Percentiles rank a stretch among this genome's conserved stretches.
phyloP scores from a whole-genome alignment of 805 yeast genomes.

The Jamesozyma hellenica region DNA sequence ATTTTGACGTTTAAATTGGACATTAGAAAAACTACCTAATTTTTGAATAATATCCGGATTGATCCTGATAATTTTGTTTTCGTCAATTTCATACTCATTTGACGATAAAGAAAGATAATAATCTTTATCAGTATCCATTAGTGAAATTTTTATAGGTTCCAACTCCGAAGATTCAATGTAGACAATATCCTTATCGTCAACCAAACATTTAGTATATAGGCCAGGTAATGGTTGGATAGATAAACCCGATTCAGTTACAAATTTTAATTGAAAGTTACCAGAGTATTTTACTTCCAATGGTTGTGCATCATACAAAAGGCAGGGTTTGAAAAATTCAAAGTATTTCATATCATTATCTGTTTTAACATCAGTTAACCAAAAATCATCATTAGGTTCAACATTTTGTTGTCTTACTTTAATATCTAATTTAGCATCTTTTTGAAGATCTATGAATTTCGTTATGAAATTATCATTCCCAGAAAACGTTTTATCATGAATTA shows the following conservation, averaged over 20 bases:
- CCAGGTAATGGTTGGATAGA: slow-evolving; percentile 11
- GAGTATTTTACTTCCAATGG: no score
- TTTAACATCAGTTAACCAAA: slow-evolving; percentile 15
- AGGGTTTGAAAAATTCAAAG: no score
- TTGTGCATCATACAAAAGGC: no score
- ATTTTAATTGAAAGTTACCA: no score
- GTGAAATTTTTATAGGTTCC: slow-evolving; percentile 8
- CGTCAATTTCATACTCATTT: neutral
- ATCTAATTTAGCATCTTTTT: slow-evolving; percentile 15
- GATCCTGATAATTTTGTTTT: slow-evolving; percentile 8
- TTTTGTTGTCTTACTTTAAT: slow-evolving; percentile 15
- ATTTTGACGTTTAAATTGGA: neutral
- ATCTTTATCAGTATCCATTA: neutral
- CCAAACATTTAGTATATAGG: slow-evolving; percentile 15
- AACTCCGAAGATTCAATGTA: slow-evolving; percentile 15
- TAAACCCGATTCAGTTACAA: slow-evolving; percentile 13
- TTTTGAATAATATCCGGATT: slow-evolving; percentile 7
- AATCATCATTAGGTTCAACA: slow-evolving; percentile 18
- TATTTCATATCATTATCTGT: neutral
- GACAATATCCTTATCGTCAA: slow-evolving; percentile 17
- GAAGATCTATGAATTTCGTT: slow-evolving; percentile 11
- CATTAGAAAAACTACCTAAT: neutral
- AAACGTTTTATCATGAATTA: slow-evolving; percentile 8
- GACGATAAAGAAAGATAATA: slow-evolving; percentile 7
- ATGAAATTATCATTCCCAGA: slow-evolving; percentile 15